A percentile compares a stretch with the other conserved stretches of the same genome.
These are phyloP conservation scores for Cyberlindnera sargentensis DNA, from an alignment of 805 yeast species.

Conservation along the genomic window DNA sequence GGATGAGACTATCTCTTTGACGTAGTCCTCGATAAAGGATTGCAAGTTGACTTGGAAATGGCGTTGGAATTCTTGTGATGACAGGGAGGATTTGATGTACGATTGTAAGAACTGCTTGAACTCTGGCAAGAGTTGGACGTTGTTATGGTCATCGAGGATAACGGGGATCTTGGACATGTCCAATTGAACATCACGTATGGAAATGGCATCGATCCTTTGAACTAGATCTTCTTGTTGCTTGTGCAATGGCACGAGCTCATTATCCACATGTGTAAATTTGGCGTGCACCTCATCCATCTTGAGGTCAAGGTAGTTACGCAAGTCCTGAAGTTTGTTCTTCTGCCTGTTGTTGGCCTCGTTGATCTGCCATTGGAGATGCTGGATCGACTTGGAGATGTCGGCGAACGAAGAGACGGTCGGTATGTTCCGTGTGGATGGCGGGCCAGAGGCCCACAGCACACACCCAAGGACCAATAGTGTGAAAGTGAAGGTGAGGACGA, in stretches of 20 bases:
- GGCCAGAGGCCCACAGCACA: neutral
- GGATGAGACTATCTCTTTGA: conserved; percentile 10
- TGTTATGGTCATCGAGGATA: conserved; percentile 10
- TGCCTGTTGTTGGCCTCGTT: conserved; percentile 17
- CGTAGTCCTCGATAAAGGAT: conserved; percentile 12
- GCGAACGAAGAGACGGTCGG: conserved; percentile 11
- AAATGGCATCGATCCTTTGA: conserved; percentile 5
- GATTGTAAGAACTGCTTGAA: conserved; percentile 13
- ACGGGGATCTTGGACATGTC: conserved; percentile 13
- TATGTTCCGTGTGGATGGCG: conserved; percentile 5
- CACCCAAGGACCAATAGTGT: too few species aligned
- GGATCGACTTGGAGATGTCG: conserved; percentile 18
- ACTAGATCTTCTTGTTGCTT: conserved; percentile 8
- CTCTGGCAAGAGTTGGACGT: conserved; percentile 19
- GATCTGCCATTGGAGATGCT: conserved; percentile 20
- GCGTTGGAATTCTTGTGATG: neutral
- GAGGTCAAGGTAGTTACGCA: conserved; percentile 15
- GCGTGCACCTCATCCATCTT: conserved; percentile 12
- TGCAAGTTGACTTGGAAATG: conserved; percentile 13
- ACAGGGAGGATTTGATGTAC: conserved; percentile 5
- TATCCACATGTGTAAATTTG: conserved; percentile 9
- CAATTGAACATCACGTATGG: conserved; percentile 5
- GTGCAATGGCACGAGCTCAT: conserved; percentile 1
- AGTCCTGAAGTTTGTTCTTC: conserved; percentile 14
- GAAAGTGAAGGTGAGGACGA: too few species aligned